phyloP scores from a whole-genome alignment of 148 eudicot species.

The Amaranthus hypochondriacus region DNA sequence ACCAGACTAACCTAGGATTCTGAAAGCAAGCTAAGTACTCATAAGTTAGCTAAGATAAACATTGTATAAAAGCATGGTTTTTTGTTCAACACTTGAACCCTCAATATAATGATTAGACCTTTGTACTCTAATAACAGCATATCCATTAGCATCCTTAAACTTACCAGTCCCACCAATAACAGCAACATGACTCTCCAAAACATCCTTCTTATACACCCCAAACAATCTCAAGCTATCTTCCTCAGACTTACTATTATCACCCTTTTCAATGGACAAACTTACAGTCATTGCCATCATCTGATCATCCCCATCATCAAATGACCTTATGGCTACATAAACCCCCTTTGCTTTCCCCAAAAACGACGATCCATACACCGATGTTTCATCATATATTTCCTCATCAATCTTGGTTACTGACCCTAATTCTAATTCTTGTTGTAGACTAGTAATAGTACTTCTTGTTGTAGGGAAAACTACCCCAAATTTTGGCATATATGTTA shows the following conservation, averaged over 20 bases:
- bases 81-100: slow-evolving; percentile 3
- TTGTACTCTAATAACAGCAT: slow-evolving; percentile 27
- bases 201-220: slow-evolving; percentile 18
- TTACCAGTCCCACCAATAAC: slow-evolving; percentile 64
- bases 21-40: too few relatives aligned
- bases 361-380: background rate
- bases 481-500: background rate
- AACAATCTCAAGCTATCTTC: slow-evolving; percentile 19
- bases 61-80: slow-evolving; percentile 4
- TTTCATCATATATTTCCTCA: slow-evolving; percentile 12
- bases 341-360: slow-evolving; percentile 14
- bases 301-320: background rate
- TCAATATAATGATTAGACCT: background rate
- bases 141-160: slow-evolving; percentile 55
- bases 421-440: slow-evolving; percentile 11
- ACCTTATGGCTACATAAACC: slow-evolving; percentile 12
- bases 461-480: slow-evolving; percentile 9
- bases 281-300: slow-evolving; percentile 21
- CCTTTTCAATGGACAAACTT: background rate
- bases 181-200: slow-evolving; percentile 42
- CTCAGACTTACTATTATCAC: background rate
- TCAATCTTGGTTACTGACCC: slow-evolving; percentile 16
- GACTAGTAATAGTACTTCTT: background rate
- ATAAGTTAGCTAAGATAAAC: slow-evolving; percentile 14
- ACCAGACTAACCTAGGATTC: too few relatives aligned